Conservation (phyloP, 1,284 basidiomycete species). For the Phylloporus sp. region DNA sequence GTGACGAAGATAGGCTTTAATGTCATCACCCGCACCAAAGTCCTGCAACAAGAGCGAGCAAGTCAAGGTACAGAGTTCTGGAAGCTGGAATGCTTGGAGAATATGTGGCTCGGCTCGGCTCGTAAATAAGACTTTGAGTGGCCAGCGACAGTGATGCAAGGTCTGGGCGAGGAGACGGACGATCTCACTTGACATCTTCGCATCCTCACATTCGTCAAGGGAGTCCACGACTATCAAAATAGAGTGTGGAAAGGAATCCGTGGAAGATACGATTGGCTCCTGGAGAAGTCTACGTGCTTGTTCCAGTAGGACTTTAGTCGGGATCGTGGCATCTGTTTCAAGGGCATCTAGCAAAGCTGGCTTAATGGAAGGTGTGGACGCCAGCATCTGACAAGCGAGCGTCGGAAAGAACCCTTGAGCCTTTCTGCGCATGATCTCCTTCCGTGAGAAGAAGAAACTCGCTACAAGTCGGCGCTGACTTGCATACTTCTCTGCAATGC, state of each 20-base stretch:
- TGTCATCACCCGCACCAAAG: conserved; percentile 30
- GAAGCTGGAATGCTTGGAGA: conserved; percentile 23
- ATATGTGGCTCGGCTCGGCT: conserved; percentile 29
- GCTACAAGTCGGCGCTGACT: conserved; percentile 24
- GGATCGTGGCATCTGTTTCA: conserved; percentile 22
- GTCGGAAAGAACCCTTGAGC: conserved; percentile 30
- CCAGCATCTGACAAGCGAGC: conserved; percentile 24
- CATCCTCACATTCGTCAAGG: conserved; percentile 33
- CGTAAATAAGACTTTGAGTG: conserved; percentile 29
- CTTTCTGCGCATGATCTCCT: conserved; percentile 27
- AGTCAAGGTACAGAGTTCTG: conserved; percentile 12
- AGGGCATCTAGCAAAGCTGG: conserved; percentile 19
- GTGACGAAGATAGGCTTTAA: conserved; percentile 28
- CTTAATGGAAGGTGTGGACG: conserved; percentile 22
- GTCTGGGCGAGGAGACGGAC: conserved; percentile 22
- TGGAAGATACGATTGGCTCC: conserved; percentile 19
- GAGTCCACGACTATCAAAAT: conserved; percentile 32
- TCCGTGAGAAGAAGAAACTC: conserved; percentile 37
- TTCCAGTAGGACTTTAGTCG: conserved; percentile 29
- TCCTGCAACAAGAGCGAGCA: conserved; percentile 19
- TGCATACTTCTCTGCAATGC: conserved; percentile 29
- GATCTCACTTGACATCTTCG: conserved; percentile 23
- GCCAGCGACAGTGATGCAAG: conserved; percentile 16
- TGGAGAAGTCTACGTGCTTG: conserved; percentile 27
- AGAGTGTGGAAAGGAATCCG: conserved; percentile 13